Base-by-base conservation (phyloP, 345 rosid species). In the Ailanthus altissimus region DNA sequence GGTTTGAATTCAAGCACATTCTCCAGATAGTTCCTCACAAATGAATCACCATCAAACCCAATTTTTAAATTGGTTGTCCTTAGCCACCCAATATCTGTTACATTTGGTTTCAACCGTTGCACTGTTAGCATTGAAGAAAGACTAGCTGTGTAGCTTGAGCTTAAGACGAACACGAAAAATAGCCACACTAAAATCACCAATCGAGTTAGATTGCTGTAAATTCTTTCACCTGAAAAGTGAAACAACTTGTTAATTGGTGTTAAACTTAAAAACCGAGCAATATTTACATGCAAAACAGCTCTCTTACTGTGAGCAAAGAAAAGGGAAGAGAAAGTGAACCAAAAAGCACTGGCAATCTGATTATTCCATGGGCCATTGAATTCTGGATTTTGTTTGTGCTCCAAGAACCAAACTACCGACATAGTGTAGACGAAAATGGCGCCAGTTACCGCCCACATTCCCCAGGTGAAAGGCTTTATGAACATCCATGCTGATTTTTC, bases 111-210 rank as follows among this genome's bases (percentile, higher is more conserved):
- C 60, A 89, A 70, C 28, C 79, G 43, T 67, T 78, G 83, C 14
- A 89, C 79, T 0, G 95, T 91, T 12, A 91, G 89, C 87, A 88
- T 78, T 18, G 93, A 88, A 36, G 87, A 78, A 36, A 91, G 77
- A 73, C 83, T 75, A 14, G 95, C 93, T 0, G 93, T 89, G 84
- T 89, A 89, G 82, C 93, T 89, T 47, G 89, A 85, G 57, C 59
- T 89, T 53, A 89, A 78, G 72, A 89, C 80, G 57, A 89, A 42
- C 61, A 82, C 95, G 20, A 89, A 85, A 67, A 86, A 88, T 23
- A 89, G 85, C 95, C 95, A 89, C 5, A 82, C 86, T 54, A 81
- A 74, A 14, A 89, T 58, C 75, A 91, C 95, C 5, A 85, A 70
- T 26, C 88, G 64, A 45, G 91, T 82, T n/a, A 86, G 75, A 58